phyloP scores from a whole-genome alignment of 306 rosid genomes.

The Potentilla sterilis region DNA sequence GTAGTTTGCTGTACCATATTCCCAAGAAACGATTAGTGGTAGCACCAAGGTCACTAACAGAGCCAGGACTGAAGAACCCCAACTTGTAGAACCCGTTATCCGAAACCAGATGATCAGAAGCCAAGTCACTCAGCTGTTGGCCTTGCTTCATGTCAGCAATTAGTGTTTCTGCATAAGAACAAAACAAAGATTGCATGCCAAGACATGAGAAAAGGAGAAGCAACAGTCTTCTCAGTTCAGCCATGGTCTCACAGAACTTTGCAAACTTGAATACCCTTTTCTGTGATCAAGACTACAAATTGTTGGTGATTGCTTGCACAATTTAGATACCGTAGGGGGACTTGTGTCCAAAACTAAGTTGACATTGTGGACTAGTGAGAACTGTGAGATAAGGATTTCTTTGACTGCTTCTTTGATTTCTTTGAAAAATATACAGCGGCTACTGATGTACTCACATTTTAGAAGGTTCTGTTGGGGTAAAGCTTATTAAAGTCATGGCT shows the following conservation, averaged over 20 bases:
- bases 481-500: not conserved
- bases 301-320: not conserved
- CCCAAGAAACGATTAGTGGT: slow-evolving; percentile 21
- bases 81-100: slow-evolving; percentile 16
- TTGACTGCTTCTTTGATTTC: not conserved
- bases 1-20: slow-evolving; percentile 24
- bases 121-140: slow-evolving; percentile 11
- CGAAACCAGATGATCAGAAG: slow-evolving; percentile 11
- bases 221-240: not conserved
- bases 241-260: not conserved
- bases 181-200: not conserved
- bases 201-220: slow-evolving; percentile 4
- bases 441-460: not conserved
- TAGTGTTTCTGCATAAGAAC: not conserved
- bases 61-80: slow-evolving; percentile 28
- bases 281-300: not conserved
- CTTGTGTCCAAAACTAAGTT: not conserved
- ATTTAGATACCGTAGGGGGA: not conserved
- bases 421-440: not conserved
- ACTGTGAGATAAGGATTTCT: not conserved
- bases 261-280: not conserved
- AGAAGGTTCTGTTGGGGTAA: not conserved
- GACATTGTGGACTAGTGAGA: not conserved
- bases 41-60: slow-evolving; percentile 1
- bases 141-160: slow-evolving; percentile 9